Evolutionary conservation across 1,284 basidiomycete species (phyloP).

Genomic region (Marasmius sp.): DNA sequence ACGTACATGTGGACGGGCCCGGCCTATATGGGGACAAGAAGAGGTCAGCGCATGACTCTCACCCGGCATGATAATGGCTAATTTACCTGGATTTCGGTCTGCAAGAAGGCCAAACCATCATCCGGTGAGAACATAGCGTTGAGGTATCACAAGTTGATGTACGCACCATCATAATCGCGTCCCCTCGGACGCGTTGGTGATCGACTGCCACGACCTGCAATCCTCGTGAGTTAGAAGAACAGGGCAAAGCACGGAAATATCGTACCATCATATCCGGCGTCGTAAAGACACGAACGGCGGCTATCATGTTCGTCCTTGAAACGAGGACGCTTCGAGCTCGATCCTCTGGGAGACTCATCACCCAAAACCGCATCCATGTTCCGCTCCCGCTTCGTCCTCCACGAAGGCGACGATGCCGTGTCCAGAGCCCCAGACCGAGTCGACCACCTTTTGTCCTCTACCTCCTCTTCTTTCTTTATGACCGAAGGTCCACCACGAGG

Average conservation of each 20-base stretch:
- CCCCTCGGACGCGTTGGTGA: neutral
- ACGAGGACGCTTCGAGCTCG: neutral
- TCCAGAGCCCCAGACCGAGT: neutral
- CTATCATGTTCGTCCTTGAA: neutral
- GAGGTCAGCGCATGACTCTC: neutral
- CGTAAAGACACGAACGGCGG: too few species aligned
- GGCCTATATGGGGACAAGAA: neutral
- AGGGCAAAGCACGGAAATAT: too few species aligned
- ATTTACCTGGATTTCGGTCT: neutral
- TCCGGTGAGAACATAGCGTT: neutral
- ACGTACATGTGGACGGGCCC: neutral
- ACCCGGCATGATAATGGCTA: neutral
- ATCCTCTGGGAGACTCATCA: neutral
- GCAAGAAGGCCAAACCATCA: neutral
- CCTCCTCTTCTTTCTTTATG: neutral
- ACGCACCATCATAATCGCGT: conserved; percentile 1
- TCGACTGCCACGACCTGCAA: neutral
- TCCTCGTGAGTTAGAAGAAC: neutral
- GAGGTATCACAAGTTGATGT: neutral
- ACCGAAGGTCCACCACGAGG: too few species aligned
- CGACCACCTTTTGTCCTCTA: neutral
- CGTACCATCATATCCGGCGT: too few species aligned
- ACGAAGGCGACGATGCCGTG: neutral
- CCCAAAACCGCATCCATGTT: neutral
- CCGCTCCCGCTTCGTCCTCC: neutral